Percentiles rank a stretch among this genome's conserved stretches.
Conservation (phyloP, 768 basidiomycete species). For the Suillus lakei region DNA sequence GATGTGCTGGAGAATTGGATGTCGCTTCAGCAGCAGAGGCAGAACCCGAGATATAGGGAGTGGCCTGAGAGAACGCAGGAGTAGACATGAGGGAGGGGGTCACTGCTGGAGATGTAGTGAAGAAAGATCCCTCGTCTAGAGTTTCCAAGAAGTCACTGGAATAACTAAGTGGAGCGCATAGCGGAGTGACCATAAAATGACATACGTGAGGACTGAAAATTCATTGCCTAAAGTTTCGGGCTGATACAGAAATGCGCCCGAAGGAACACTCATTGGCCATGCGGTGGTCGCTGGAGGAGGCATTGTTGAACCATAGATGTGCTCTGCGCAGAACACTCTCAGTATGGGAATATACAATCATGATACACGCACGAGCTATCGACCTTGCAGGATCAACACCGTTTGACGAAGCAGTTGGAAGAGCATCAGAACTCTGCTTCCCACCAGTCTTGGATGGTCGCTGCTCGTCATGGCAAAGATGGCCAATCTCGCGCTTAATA, state of each 20-base stretch:
- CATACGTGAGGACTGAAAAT: slow-evolving; percentile 80
- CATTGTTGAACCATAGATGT: slow-evolving; percentile 25
- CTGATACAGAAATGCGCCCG: slow-evolving; percentile 66
- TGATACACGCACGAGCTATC: slow-evolving; percentile 26
- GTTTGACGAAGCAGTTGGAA: slow-evolving; percentile 25
- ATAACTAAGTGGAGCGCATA: neutral
- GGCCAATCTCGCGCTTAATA: slow-evolving; percentile 95
- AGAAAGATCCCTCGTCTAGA: slow-evolving; percentile 83
- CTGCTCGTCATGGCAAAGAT: slow-evolving; percentile 90
- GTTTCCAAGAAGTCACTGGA: slow-evolving; percentile 86
- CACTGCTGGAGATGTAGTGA: slow-evolving; percentile 62
- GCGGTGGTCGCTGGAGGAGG: slow-evolving; percentile 40
- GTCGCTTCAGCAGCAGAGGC: slow-evolving; percentile 24
- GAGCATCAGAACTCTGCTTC: slow-evolving; percentile 40
- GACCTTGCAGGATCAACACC: slow-evolving; percentile 39
- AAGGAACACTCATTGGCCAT: slow-evolving; percentile 59
- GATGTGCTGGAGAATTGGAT: slow-evolving; percentile 27
- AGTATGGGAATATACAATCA: neutral
- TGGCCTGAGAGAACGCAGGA: slow-evolving; percentile 25
- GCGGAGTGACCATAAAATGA: slow-evolving; percentile 13
- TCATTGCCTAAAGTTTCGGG: slow-evolving; percentile 81
- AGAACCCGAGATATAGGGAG: slow-evolving; percentile 23
- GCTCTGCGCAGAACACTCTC: slow-evolving; percentile 17
- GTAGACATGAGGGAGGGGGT: slow-evolving; percentile 55
- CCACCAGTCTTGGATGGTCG: slow-evolving; percentile 52